Conservation (phyloP, 441 rosid genomes). For the Euphorbia celastroides region DNA sequence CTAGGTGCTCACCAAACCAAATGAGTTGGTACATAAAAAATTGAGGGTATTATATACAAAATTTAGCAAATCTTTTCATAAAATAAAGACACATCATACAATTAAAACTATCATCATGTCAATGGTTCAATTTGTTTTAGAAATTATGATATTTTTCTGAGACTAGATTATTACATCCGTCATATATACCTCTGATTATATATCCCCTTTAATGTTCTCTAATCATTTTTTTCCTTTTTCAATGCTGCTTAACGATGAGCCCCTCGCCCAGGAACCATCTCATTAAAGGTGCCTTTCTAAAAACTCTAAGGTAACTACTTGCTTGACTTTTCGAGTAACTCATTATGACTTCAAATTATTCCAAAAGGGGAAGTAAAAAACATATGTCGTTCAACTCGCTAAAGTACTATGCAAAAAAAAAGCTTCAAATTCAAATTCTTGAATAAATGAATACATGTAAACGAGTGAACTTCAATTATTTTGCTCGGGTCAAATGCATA, state of each 20-base stretch:
- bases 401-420: background rate
- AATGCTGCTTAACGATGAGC: background rate
- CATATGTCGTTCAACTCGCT: background rate
- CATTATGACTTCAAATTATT: background rate
- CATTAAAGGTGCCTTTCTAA: background rate
- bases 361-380: background rate
- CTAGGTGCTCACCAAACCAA: background rate
- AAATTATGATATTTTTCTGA: no score
- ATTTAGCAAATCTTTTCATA: background rate
- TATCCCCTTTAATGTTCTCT: background rate
- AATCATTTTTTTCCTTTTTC: no score
- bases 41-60: background rate
- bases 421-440: background rate
- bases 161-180: background rate
- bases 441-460: background rate
- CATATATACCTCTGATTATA: background rate
- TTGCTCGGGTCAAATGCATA: background rate
- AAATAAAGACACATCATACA: background rate
- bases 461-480: background rate
- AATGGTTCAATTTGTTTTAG: background rate
- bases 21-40: background rate
- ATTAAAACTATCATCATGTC: background rate
- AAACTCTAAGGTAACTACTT: background rate
- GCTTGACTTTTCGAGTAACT: background rate
- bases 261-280: background rate